These are phyloP conservation scores for Wickerhamomyces subpelliculosus DNA, from an alignment of 805 yeast genomes.

Conservation along the genomic window DNA sequence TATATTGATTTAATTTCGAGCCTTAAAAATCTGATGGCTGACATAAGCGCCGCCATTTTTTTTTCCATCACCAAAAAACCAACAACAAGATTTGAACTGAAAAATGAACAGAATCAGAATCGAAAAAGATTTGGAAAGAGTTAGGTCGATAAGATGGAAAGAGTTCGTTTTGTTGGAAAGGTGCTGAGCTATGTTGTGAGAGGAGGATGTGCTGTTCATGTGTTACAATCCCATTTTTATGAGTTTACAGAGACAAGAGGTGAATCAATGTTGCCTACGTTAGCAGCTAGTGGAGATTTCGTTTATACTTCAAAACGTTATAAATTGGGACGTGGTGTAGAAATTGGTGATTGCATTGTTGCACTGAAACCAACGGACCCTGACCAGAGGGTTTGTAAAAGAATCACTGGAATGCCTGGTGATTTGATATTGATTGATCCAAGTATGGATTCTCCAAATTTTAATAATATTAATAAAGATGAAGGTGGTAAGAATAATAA, in stretches of 20 bases:
- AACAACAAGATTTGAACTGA: background rate
- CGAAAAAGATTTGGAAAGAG: no score
- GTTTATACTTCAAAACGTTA: slow-evolving; percentile 67
- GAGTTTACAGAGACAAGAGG: slow-evolving; percentile 83
- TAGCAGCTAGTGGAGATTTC: slow-evolving; percentile 66
- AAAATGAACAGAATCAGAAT: background rate
- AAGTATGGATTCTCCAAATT: no score
- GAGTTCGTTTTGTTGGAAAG: slow-evolving; percentile 14
- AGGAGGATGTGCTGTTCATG: slow-evolving; percentile 60
- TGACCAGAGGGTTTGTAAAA: slow-evolving; percentile 76
- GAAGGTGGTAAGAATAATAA: slow-evolving; percentile 6
- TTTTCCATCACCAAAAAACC: background rate
- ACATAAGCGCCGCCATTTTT: no score
- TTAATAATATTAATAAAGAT: slow-evolving; percentile 10
- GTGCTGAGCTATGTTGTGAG: slow-evolving; percentile 26
- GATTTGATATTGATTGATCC: slow-evolving; percentile 82
- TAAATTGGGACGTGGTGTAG: slow-evolving; percentile 55
- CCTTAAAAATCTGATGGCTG: background rate
- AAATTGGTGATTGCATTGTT: slow-evolving; percentile 82
- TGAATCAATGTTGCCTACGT: slow-evolving; percentile 92
- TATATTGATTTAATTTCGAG: background rate
- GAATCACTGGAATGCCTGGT: slow-evolving; percentile 96
- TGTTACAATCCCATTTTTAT: slow-evolving; percentile 57
- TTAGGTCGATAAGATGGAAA: slow-evolving; percentile 10
- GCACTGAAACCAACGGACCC: slow-evolving; percentile 90